Evolutionary conservation across 805 yeast genomes (phyloP), one percentile per base, ranked within the genome.

Genomic region (Metschnikowia amazonensis): DNA sequence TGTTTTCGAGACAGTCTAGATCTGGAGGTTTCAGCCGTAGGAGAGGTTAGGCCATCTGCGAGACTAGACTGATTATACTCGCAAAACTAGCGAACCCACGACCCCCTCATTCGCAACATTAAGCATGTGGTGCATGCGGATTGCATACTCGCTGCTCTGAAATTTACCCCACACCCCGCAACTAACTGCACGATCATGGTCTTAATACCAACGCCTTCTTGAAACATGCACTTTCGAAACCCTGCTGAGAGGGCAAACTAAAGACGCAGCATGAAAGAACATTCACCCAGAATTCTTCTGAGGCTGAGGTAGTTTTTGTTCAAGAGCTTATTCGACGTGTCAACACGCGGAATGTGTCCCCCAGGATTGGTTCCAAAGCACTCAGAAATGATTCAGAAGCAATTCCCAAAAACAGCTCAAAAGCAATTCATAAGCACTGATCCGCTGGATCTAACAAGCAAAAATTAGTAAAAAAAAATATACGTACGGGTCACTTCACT

Each of bases 401-500:
- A 21, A 21, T 21, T 8, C 29, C 29, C n/a, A n/a, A n/a, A n/a
- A n/a, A n/a, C n/a, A n/a, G 10, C 29, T 13, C 29, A 27, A 6
- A 27, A 13, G 29, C 29, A 27, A 5, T 27, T 17, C 35, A 9
- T 5, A 18, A 18, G 17, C 38, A 14, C 18, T n/a, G 29, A 10
- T 23, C 5, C 9, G 24, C 24, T 7, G 8, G 11, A n/a, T 7
- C 11, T n/a, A 23, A 27, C 27, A 39, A 39, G 18, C 34, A 20
- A 23, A 39, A 30, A 16, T 24, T 17, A 32, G 30, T 36, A 43
- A 32, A 47, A 50, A 44, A 50, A 43, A 45, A 35, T 25, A 65
- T 66, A 68, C 73, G 52, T 67, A 68, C 72, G 65, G 20, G 61
- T 53, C 40, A 55, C 62, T 43, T 60, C 67, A 37, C 66, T 62